phyloP scores from a whole-genome alignment of 441 rosid genomes.

The Adansonia grandidieri region DNA sequence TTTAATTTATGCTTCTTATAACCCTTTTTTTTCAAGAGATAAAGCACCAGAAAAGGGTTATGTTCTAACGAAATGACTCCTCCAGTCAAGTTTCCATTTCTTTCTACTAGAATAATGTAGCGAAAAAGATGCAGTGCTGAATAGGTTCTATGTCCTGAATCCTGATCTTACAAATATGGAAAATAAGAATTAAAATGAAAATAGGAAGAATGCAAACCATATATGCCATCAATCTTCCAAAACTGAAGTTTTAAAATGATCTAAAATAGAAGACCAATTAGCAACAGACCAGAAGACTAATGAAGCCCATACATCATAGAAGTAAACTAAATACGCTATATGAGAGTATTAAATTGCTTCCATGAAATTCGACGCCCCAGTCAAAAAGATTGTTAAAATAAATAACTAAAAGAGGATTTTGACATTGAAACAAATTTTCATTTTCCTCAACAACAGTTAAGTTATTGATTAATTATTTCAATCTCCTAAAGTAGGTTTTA shows the following conservation, averaged over 20 bases:
- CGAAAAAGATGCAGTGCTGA: neutral
- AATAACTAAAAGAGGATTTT: neutral
- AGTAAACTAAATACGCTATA: neutral
- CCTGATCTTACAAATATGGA: neutral
- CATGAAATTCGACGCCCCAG: neutral
- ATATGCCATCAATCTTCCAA: neutral
- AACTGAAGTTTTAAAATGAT: neutral
- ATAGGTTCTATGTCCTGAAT: neutral
- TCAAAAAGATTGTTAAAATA: neutral
- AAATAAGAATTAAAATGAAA: neutral
- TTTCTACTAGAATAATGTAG: neutral
- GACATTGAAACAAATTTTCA: conserved; percentile 2
- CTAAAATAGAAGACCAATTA: neutral
- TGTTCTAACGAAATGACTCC: neutral
- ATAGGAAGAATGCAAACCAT: neutral
- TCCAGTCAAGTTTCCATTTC: neutral
- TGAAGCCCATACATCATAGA: neutral
- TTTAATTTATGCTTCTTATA: neutral
- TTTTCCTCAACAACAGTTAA: neutral
- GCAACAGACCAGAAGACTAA: neutral
- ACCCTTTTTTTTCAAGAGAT: neutral
- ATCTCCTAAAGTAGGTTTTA: conserved; percentile 18
- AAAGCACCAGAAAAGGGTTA: neutral
- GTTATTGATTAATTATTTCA: neutral
- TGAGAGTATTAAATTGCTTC: neutral